A percentile compares a stretch with the other conserved stretches of the same genome.
These are phyloP conservation scores for Termitomyces heimii DNA, from an alignment of 768 basidiomycete genomes.

Conservation along the genomic window DNA sequence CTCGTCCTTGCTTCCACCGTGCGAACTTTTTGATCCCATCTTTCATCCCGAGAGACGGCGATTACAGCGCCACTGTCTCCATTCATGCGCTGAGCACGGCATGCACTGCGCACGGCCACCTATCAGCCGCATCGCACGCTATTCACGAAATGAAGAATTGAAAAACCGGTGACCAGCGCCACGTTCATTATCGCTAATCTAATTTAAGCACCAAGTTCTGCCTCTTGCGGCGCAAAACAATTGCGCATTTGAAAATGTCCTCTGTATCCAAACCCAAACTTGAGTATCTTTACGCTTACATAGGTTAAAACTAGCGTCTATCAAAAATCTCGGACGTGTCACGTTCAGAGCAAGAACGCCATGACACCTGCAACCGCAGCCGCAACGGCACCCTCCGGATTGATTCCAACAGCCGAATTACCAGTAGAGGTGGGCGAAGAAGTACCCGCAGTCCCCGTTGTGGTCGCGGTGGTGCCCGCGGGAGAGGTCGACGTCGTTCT, in stretches of 20 bases:
- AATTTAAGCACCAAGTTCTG: too few relatives aligned
- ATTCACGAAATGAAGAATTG: too few relatives aligned
- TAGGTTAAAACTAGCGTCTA: not conserved
- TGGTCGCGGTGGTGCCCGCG: not conserved
- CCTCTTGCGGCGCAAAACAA: too few relatives aligned
- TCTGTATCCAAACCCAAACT: not conserved
- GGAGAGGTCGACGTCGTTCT: not conserved
- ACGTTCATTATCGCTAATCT: too few relatives aligned
- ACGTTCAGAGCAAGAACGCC: constrained; percentile 6
- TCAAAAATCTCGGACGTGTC: not conserved
- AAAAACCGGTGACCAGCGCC: too few relatives aligned
- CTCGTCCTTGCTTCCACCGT: constrained; percentile 1
- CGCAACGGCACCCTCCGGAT: constrained; percentile 8
- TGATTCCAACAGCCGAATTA: constrained; percentile 7
- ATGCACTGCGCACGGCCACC: too few relatives aligned
- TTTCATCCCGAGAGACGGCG: not conserved
- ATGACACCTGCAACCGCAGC: constrained; percentile 13
- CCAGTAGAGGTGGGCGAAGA: not conserved
- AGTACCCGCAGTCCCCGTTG: constrained; percentile 1
- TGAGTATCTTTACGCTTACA: not conserved
- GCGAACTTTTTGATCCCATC: constrained; percentile 7
- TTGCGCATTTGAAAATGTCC: too few relatives aligned
- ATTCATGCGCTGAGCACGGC: too few relatives aligned
- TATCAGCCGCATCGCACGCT: too few relatives aligned
- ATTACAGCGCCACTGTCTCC: too few relatives aligned